A percentile compares a stretch with the other conserved stretches of the same genome.
These are phyloP conservation scores for Pseudogymnoascus sp. DNA, from an alignment of 2,329 filamentous ascomycete species.

Conservation along the genomic window DNA sequence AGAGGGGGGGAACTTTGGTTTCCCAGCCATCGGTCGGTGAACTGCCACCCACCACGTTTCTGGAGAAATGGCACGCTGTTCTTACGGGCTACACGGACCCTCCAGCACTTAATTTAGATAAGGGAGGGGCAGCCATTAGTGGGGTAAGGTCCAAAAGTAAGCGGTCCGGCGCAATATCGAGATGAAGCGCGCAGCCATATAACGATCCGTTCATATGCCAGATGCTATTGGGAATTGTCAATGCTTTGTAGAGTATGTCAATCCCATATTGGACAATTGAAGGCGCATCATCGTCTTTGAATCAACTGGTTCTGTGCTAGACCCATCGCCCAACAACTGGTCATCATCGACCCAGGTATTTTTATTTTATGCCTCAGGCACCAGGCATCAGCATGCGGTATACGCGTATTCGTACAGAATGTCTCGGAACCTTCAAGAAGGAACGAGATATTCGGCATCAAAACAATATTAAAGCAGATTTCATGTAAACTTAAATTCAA, in stretches of 20 bases:
- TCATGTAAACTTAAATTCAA: neutral
- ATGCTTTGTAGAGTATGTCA: neutral
- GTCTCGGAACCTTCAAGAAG: constrained; percentile 1
- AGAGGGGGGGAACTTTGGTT: neutral
- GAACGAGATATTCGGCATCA: neutral
- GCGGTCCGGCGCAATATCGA: constrained; percentile 1
- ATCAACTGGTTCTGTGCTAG: neutral
- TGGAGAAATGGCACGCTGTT: constrained; percentile 7
- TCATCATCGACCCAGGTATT: constrained; percentile 1
- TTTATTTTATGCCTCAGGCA: neutral
- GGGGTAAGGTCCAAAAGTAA: neutral
- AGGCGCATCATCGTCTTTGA: neutral
- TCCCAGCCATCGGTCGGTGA: neutral
- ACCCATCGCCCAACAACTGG: neutral
- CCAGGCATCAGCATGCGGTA: neutral
- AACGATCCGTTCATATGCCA: constrained; percentile 6
- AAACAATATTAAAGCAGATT: neutral
- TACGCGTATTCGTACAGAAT: neutral
- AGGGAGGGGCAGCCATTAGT: constrained; percentile 5
- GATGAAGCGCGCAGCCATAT: neutral
- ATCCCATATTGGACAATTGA: neutral
- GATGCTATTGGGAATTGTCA: neutral
- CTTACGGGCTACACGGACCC: constrained; percentile 4
- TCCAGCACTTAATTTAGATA: constrained; percentile 7
- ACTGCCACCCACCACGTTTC: neutral